Evolutionary conservation across 768 basidiomycete species (phyloP), one percentile per base, ranked within the genome.

Genomic region (Neoboletus magnificus): DNA sequence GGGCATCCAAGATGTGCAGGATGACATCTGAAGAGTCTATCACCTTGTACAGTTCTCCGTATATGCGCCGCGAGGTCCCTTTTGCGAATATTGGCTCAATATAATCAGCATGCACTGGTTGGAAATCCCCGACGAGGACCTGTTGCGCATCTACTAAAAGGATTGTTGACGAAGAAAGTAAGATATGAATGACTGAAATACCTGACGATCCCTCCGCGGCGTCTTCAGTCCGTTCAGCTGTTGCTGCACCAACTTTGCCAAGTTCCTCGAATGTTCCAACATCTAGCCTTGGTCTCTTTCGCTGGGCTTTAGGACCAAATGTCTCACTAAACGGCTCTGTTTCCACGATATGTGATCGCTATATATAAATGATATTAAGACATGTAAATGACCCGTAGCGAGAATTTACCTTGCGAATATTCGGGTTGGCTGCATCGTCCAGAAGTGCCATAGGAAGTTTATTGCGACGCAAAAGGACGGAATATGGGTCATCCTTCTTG

Each of bases 1-100:
- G 83, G 18, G 96, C 95, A 72, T 99, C 96, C 57, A 99, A 77
- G 48, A 99, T 83, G 68, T 99, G 96, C 33, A 99, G 80, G 55
- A 99, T 82, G 40, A 98, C 93, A 67, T 99, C 96, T 8, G 93
- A 96, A 3, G 96, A 99, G 71, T 99, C 97, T 67, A 99, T 93
- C 61, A 99, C 96, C 73, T 99, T 99, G 82, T 99, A 98, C 8
- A 98, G 77, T 71, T 99, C 96, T 56, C 94, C 95, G 73, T 97
- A 98, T 57, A 99, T 99, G 22, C 96, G 86, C 35, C 89, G 81
- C 12, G 93, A 96, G 1, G 95, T 98, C 36, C 96, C 96, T 72
- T 98, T 98, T 48, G 88, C 83, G 66, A 93, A 97, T 55, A 96
- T 93, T 11, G 94, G 93, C 63, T 96, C 94, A 63, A 87, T 85